phyloP scores from a whole-genome alignment of 169 alveolate genomes.

The Plasmodium reichenowi region DNA sequence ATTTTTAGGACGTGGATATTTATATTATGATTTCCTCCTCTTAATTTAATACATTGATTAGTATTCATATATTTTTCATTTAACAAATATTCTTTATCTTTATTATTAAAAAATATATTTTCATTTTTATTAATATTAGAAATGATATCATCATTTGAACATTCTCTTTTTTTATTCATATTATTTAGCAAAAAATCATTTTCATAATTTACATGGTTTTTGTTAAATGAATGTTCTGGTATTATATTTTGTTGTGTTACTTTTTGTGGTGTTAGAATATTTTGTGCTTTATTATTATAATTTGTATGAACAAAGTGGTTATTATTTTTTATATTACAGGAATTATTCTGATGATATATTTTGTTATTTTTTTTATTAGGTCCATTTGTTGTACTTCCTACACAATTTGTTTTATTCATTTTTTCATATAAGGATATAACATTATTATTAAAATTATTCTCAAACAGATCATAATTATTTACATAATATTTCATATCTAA shows the following conservation, averaged over 20 bases:
- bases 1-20: conserved; percentile 14
- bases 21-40: not conserved
- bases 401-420: not conserved
- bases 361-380: not conserved
- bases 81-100: too few species aligned
- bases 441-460: conserved; percentile 46
- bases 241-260: too few species aligned
- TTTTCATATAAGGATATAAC: conserved; percentile 64
- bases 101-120: too few species aligned
- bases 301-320: not conserved
- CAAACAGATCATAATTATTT: conserved; percentile 44
- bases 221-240: not conserved
- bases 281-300: not conserved
- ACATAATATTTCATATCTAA: conserved; percentile 66
- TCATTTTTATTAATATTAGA: not conserved
- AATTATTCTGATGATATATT: not conserved
- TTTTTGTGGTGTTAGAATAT: too few species aligned
- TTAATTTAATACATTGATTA: not conserved
- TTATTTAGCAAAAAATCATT: not conserved
- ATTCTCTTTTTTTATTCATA: not conserved
- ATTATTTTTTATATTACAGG: not conserved
- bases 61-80: too few species aligned
- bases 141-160: not conserved
- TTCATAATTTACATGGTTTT: not conserved
- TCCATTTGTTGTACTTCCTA: not conserved